Conservation (phyloP, 139 green algal species). For the Haematococcus lacustris region DNA sequence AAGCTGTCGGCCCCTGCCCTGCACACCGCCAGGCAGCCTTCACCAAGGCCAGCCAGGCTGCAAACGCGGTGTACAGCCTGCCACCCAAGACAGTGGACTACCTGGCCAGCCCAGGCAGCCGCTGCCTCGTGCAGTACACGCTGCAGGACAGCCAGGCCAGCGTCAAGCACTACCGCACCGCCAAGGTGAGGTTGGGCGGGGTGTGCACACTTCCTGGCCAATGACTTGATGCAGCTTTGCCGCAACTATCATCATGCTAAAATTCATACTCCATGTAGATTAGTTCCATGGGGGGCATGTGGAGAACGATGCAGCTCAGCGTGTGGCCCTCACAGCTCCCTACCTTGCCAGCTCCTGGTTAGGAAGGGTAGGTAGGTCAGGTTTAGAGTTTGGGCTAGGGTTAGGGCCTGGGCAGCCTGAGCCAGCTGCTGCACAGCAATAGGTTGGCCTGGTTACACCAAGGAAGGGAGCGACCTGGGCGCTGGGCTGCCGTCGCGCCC, state of each 20-base stretch:
- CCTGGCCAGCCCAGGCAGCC: neutral
- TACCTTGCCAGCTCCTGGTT: too few relatives aligned
- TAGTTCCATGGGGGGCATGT: too few relatives aligned
- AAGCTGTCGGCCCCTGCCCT: too few relatives aligned
- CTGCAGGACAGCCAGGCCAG: neutral
- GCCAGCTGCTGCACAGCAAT: neutral
- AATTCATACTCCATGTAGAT: too few relatives aligned
- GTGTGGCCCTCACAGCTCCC: too few relatives aligned
- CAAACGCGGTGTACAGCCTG: slow-evolving; percentile 22
- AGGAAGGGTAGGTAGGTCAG: too few relatives aligned
- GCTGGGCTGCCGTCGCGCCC: too few relatives aligned
- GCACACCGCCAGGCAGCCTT: slow-evolving; percentile 13
- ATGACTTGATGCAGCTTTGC: too few relatives aligned
- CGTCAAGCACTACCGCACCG: neutral
- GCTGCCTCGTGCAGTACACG: neutral
- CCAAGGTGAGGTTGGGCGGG: neutral
- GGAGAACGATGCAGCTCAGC: too few relatives aligned
- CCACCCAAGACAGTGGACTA: slow-evolving; percentile 23
- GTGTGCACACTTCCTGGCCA: neutral
- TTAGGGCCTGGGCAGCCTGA: neutral
- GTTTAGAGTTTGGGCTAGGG: neutral
- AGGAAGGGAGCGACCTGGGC: too few relatives aligned
- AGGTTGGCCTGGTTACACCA: neutral
- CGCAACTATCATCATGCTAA: too few relatives aligned
- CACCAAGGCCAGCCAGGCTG: slow-evolving; percentile 17